A percentile compares a stretch with the other conserved stretches of the same genome.
Evolutionary conservation across 441 rosid species (phyloP).

Genomic region (Cnidoscolus chayamansa): DNA sequence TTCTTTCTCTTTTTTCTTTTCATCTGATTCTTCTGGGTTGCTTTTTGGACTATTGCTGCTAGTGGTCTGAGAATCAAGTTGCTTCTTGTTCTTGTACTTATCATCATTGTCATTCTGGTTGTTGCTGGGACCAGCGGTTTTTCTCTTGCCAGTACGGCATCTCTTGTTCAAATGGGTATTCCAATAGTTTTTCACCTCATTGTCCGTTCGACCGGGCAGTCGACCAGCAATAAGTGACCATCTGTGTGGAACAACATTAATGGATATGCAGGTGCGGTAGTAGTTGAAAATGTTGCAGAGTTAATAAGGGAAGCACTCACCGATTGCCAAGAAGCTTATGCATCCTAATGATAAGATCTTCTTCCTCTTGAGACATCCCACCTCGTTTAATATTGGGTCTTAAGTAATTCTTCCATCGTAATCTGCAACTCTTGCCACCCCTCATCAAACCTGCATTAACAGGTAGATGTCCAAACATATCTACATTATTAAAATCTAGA

Average conservation of each 20-base stretch:
- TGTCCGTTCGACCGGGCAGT: conserved; percentile 84
- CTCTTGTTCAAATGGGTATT: conserved; percentile 71
- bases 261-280: not conserved
- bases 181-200: conserved; percentile 91
- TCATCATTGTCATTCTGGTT: not conserved
- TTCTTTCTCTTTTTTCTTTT: conserved; percentile 16
- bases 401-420: conserved; percentile 62
- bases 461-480: not conserved
- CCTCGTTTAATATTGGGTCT: conserved; percentile 61
- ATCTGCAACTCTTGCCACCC: conserved; percentile 62
- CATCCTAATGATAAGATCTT: conserved; percentile 81
- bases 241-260: conserved; percentile 29
- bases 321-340: conserved; percentile 86
- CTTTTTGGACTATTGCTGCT: conserved; percentile 17
- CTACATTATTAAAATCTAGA: not conserved
- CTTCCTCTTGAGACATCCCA: conserved; percentile 68
- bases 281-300: not conserved
- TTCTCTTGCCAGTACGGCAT: conserved; percentile 36
- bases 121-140: conserved; percentile 26
- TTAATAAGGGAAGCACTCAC: conserved; percentile 25
- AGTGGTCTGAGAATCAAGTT: conserved; percentile 14
- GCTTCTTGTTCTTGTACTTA: conserved; percentile 5
- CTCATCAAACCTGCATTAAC: conserved; percentile 49
- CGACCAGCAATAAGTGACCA: conserved; percentile 85
- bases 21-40: conserved; percentile 18